Evolutionary conservation across 2,329 filamentous ascomycete species (phyloP), one percentile per base, ranked within the genome.

Genomic region (Mycosphaerella sp.): DNA sequence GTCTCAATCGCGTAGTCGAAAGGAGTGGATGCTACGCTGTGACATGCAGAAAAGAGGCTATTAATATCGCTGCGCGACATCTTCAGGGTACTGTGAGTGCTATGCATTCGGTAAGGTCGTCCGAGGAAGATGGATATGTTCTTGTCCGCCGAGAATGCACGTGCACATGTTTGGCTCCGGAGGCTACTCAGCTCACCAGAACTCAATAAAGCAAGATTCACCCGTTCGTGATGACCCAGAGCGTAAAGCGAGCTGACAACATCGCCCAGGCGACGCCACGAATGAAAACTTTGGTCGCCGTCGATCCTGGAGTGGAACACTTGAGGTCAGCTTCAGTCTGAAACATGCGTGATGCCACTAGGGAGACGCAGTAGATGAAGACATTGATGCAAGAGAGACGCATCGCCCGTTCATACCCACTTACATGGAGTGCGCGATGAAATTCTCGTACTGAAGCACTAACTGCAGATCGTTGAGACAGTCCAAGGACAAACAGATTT

Each of bases 51-150:
- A 16, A 49, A 42, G 25, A 42, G 21, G 4, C 14, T 4, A 13
- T 41, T 37, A 12, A 35, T 18, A 12, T 49, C 45, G 18, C 25
- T 14, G 12, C 27, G 45, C 25, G 45, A 49, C 45, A 49, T 36
- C 21, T 41, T 49, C 25, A 49, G 39, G 14, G 45, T 41, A 42
- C 45, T 49, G 13, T 49, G 45, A 16, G 45, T 30, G 35, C 69
- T 64, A n/a, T 67, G 68, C 35, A 77, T 70, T 2, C 74, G 66
- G 2, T 74, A 73, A 3, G 75, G 75, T 2, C 75, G 68, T 3
- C 75, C 75, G n/a, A 77, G 68, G 46, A 78, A 78, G 1, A 75
- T 71, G 1, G 74, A 70, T 6, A 76, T 61, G 36, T 69, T 72
- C 50, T 76, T 77, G 50, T 77, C 75, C 4, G 69, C 70, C 6